Base-by-base conservation (phyloP, 2,329 filamentous ascomycete species). In the Paraphaeosphaeria sporulosa region DNA sequence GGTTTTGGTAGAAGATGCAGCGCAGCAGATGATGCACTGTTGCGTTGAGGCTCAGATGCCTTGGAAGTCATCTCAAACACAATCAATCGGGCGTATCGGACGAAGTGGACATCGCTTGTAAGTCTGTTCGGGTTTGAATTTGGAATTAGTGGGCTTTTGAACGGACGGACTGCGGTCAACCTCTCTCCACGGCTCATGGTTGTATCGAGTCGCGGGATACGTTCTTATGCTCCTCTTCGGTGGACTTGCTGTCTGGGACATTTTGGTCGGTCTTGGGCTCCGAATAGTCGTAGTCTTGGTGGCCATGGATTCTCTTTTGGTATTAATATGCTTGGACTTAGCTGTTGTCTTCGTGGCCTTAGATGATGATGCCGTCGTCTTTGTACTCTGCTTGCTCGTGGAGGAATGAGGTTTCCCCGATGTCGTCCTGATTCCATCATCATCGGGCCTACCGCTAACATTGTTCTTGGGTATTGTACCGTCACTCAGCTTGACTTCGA, bases 401-500 rank as follows among this genome's bases (percentile, higher is more conserved):
- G 47, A 44, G 17, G 55, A 46, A 15, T 42, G 21, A n/a, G 27
- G 48, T 40, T 53, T 40, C 36, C 30, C 53, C 17, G 3, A 34
- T 13, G 36, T 44, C 23, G 47, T 40, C n/a, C 9, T 40, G 25
- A 19, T 21, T 34, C 25, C 46, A 12, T 51, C 21, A 15, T 38
- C 48, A 7, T 51, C 23, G 50, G 23, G n/a, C 36, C 50, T 43
- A 53, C 21, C 38, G 25, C 8, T 23, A 23, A 43, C 36, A 17
- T 4, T 12, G 2, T n/a, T 32, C 13, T 30, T 9, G 4, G 19
- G 34, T 2, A 4, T 30, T 5, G 44, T 4, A 32, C 23, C 21
- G 13, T 21, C 6, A 42, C 49, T 64, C 25, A 62, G 63, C 10
- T 25, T 19, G 25, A 58, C 59, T 5, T 49, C 51, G 17, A 70